Percentiles rank a stretch among this genome's conserved stretches.
These are phyloP conservation scores for Cicer cuneatum DNA, from an alignment of 306 rosid species.

Conservation along the genomic window DNA sequence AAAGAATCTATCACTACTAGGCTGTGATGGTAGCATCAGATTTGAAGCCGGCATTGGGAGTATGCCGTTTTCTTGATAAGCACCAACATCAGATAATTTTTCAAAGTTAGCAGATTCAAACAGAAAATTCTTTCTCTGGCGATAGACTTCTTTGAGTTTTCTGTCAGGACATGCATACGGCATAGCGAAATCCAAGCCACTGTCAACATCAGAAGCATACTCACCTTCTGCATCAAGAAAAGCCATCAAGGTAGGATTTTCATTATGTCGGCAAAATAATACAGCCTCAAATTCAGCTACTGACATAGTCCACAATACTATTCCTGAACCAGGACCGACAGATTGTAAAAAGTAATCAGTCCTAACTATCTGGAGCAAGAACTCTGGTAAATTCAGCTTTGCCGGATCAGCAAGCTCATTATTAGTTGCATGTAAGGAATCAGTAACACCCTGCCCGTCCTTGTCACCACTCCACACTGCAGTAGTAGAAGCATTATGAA, in stretches of 20 bases:
- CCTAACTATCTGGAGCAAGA: conserved; percentile 62
- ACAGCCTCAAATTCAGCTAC: conserved; percentile 71
- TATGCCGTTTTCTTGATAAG: conserved; percentile 41
- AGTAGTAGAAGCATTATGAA: conserved; percentile 45
- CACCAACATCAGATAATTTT: conserved; percentile 38
- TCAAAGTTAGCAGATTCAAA: conserved; percentile 48
- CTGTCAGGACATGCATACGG: conserved; percentile 73
- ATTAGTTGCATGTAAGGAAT: conserved; percentile 22
- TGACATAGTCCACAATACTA: conserved; percentile 71
- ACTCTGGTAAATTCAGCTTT: conserved; percentile 43
- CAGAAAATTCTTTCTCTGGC: conserved; percentile 50
- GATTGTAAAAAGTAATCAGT: conserved; percentile 71
- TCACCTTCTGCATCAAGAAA: conserved; percentile 47
- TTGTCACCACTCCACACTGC: conserved; percentile 33
- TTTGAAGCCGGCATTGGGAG: conserved; percentile 43
- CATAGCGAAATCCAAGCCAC: conserved; percentile 56
- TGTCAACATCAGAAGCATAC: conserved; percentile 45
- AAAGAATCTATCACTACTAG: conserved; percentile 33
- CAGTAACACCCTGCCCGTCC: conserved; percentile 27
- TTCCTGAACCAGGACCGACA: conserved; percentile 53
- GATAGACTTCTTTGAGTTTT: conserved; percentile 48
- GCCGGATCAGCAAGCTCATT: conserved; percentile 51
- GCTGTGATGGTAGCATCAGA: conserved; percentile 48
- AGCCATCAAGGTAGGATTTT: not conserved
- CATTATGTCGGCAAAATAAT: conserved; percentile 57